Percentiles rank a stretch among this genome's conserved stretches.
Evolutionary conservation across 768 basidiomycete genomes (phyloP).

Genomic region (Jaapia argillacea): DNA sequence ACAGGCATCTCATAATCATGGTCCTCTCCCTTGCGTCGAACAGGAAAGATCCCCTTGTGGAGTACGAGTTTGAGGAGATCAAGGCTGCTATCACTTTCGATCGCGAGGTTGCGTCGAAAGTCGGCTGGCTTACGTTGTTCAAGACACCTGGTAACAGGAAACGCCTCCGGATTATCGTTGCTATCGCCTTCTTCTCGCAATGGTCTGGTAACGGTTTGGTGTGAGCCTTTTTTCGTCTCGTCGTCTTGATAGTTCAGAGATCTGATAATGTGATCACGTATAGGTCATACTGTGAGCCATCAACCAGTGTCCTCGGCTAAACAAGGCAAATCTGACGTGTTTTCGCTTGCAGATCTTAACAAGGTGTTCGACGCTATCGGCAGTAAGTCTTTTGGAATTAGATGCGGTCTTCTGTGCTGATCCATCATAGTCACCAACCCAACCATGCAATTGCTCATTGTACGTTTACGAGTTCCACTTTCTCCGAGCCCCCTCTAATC

Average conservation of each 20-base stretch:
- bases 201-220: constrained; percentile 48
- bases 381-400: no score
- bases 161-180: constrained; percentile 46
- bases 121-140: constrained; percentile 27
- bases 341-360: constrained; percentile 8
- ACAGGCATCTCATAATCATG: not conserved
- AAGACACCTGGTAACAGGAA: constrained; percentile 41
- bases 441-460: constrained; percentile 31
- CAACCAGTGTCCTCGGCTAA: not conserved
- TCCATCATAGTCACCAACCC: constrained; percentile 31
- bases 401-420: no score
- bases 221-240: constrained; percentile 7
- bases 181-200: constrained; percentile 50
- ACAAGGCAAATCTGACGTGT: no score
- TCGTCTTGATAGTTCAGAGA: not conserved
- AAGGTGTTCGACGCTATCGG: constrained; percentile 14
- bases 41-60: constrained; percentile 39
- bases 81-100: constrained; percentile 35
- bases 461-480: constrained; percentile 17
- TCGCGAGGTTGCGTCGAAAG: constrained; percentile 10
- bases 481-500: not conserved
- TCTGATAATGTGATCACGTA: not conserved
- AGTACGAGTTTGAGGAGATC: constrained; percentile 58
- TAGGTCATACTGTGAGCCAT: not conserved
- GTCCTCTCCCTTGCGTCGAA: no score